Evolutionary conservation across 140 eudicot genomes (phyloP), one percentile per base, ranked within the genome.

Genomic region (Erigeron philadelphicus): DNA sequence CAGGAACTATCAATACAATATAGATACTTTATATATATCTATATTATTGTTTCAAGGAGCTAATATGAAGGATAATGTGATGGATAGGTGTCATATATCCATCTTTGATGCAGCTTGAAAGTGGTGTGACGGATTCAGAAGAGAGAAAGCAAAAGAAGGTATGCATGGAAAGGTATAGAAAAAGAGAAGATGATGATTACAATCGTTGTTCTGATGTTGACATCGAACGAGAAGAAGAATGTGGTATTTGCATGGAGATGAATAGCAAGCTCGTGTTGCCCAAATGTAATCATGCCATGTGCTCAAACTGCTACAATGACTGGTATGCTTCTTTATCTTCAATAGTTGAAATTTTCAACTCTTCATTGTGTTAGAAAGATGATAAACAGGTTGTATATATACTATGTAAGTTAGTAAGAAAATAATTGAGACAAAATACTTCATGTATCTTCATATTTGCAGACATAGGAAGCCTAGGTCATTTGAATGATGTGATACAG

Each of bases 231-330:
- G 95, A 91, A 83, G 95, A 88, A 65, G 97, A 91, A 74, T 91
- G 97, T 75, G 97, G 97, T 18, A 90, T 90, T 71, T 90, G 97
- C 76, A 81, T 90, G 97, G 97, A 90, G 80, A 85, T 80, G 81
- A 83, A 87, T 66, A 81, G 86, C 70, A 90, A 85, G 76, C 84
- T 88, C 15, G 94, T 90, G 50, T 81, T 90, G 71, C 97, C 97
- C n/a, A 81, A 83, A 66, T 90, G 97, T 62, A 82, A 82, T 74
- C 97, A 90, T 72, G 84, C 89, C 78, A 75, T 90, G 94, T 90
- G 97, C 85, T 76, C 90, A 63, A 87, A 81, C 57, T 90, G 97
- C 88, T 90, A 87, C 73, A 83, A 86, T 52, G 90, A 90, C 62
- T 90, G 97, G 97, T 90, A 85, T 59, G 52, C 15, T 42, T 63